phyloP scores from a whole-genome alignment of 208 protist species.

The Acanthamoeba rhysodes region DNA sequence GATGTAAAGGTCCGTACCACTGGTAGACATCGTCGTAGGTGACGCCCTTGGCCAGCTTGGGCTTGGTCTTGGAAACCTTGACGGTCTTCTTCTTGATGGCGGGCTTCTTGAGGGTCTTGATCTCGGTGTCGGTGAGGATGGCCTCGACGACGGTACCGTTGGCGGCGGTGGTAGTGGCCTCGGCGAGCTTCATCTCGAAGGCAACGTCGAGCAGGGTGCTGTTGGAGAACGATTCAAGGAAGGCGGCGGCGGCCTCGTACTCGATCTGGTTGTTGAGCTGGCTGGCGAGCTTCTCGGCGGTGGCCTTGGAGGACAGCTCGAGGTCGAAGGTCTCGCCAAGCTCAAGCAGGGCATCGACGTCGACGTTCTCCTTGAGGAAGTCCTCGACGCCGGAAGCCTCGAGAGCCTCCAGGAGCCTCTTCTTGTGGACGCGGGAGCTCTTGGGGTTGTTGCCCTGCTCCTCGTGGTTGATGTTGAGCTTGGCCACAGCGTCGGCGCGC shows the following conservation, averaged over 20 bases:
- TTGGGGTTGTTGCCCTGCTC: constrained; percentile 71
- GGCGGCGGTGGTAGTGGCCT: neutral
- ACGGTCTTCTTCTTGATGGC: constrained; percentile 61
- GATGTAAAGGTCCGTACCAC: constrained; percentile 58
- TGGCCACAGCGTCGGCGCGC: constrained; percentile 44
- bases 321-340: constrained; percentile 18
- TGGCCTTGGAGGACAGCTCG: constrained; percentile 1
- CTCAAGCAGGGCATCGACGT: constrained; percentile 7
- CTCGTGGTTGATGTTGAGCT: constrained; percentile 74
- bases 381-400: neutral
- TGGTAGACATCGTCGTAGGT: constrained; percentile 82
- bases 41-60: constrained; percentile 39
- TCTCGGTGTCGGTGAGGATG: constrained; percentile 39
- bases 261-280: constrained; percentile 53
- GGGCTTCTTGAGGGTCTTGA: constrained; percentile 61
- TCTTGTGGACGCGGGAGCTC: constrained; percentile 48
- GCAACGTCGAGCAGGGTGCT: constrained; percentile 36
- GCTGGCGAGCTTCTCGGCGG: constrained; percentile 9
- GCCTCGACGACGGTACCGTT: constrained; percentile 45
- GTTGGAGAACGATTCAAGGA: constrained; percentile 66
- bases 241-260: constrained; percentile 4
- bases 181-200: constrained; percentile 59
- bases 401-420: constrained; percentile 61
- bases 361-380: constrained; percentile 38
- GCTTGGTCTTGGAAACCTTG: constrained; percentile 75